phyloP scores from a whole-genome alignment of 2,329 filamentous ascomycete genomes.

The Botrytis tulipae region DNA sequence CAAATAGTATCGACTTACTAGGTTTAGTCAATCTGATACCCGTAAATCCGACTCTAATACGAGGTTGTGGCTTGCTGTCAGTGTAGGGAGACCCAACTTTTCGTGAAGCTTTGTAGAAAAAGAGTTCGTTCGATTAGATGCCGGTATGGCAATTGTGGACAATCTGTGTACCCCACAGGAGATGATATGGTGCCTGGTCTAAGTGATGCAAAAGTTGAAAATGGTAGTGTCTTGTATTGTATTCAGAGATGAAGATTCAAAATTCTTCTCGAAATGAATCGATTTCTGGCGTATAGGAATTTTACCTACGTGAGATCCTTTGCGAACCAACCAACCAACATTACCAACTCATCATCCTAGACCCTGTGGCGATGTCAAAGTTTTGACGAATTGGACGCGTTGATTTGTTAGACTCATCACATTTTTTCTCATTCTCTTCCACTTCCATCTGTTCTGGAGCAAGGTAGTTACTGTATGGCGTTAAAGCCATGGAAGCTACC shows the following conservation, averaged over 20 bases:
- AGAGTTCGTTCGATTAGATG: background rate
- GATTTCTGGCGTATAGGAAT: background rate
- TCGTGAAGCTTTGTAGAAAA: background rate
- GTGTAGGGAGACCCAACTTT: background rate
- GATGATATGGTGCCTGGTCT: background rate
- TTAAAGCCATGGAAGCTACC: background rate
- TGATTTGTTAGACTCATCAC: slow-evolving; percentile 6
- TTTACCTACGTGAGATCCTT: background rate
- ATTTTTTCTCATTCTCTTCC: background rate
- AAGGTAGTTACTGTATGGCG: background rate
- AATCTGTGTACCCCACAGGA: background rate
- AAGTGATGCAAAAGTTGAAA: background rate
- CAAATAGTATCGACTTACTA: background rate
- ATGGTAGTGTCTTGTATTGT: background rate
- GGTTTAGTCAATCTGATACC: slow-evolving; percentile 4
- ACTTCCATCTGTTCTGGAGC: background rate
- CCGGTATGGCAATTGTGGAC: background rate
- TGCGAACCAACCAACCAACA: background rate
- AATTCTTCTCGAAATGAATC: background rate
- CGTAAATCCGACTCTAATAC: background rate
- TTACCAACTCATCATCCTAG: background rate
- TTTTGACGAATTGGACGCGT: slow-evolving; percentile 12
- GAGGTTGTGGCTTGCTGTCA: slow-evolving; percentile 15
- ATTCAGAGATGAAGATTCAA: background rate
- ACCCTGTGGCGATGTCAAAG: background rate